These are phyloP conservation scores for Selenicereus undatus DNA, from an alignment of 148 eudicot genomes.

Conservation along the genomic window DNA sequence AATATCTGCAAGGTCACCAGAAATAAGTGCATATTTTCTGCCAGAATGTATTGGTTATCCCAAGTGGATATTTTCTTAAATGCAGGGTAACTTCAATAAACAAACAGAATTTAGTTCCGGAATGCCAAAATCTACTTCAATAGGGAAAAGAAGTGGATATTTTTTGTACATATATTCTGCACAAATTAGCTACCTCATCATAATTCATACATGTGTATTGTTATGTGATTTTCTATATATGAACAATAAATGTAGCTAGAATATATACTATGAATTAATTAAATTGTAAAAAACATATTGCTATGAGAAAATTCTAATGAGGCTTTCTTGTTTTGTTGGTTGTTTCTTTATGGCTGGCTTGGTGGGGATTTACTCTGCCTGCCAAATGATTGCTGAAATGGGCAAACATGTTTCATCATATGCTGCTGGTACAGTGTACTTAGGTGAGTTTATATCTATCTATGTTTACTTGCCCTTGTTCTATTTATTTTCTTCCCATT, in stretches of 20 bases:
- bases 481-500: too few relatives aligned
- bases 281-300: not conserved
- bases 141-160: too few relatives aligned
- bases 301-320: not conserved
- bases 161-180: too few relatives aligned
- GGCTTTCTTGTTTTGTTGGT: not conserved
- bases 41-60: too few relatives aligned
- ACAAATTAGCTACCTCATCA: not conserved
- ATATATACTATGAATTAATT: not conserved
- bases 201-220: not conserved
- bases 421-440: constrained; percentile 26
- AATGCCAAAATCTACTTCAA: too few relatives aligned
- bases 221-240: not conserved
- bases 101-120: too few relatives aligned
- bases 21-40: too few relatives aligned
- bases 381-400: constrained; percentile 34
- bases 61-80: too few relatives aligned
- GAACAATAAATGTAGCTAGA: not conserved
- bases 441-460: constrained; percentile 20
- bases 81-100: too few relatives aligned
- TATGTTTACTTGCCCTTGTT: too few relatives aligned
- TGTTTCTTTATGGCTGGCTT: constrained; percentile 27
- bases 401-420: constrained; percentile 29
- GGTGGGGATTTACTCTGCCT: constrained; percentile 11
- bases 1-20: too few relatives aligned